phyloP scores from a whole-genome alignment of 257 asterid genomes.

The Salvia miltiorrhiza region DNA sequence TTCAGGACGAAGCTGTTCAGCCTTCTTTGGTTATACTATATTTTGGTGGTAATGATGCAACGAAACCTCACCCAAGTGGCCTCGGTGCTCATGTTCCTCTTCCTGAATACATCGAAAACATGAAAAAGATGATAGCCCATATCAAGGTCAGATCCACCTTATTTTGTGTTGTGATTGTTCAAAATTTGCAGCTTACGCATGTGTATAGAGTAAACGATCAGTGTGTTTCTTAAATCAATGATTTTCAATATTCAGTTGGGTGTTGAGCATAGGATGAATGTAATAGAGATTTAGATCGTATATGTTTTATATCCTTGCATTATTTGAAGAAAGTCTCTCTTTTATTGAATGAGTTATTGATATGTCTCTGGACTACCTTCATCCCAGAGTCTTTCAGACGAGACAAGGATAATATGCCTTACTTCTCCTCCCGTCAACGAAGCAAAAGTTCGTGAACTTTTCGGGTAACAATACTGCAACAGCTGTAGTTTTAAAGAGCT shows the following conservation, averaged over 20 bases:
- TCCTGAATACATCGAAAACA: conserved; percentile 53
- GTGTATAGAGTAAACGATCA: not conserved
- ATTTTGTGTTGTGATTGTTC: not conserved
- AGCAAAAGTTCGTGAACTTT: conserved; percentile 35
- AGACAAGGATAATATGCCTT: conserved; percentile 64
- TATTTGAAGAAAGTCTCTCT: not conserved
- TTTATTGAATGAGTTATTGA: not conserved
- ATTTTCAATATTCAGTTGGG: not conserved
- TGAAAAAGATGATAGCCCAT: conserved; percentile 49
- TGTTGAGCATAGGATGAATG: not conserved
- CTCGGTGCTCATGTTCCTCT: conserved; percentile 64
- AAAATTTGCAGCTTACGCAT: not conserved
- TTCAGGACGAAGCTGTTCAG: conserved; percentile 52
- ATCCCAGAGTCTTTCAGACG: conserved; percentile 66
- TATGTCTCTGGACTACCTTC: not conserved
- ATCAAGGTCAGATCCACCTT: conserved; percentile 41
- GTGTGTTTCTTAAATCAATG: not conserved
- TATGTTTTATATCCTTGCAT: not conserved
- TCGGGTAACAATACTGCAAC: conserved; percentile 37
- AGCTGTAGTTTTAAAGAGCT: not conserved
- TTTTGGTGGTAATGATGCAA: conserved; percentile 68
- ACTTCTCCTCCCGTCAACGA: conserved; percentile 73
- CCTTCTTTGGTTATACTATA: conserved; percentile 62
- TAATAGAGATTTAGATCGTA: not conserved
- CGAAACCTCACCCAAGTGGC: conserved; percentile 45